Conservation (phyloP, 2,329 filamentous ascomycete genomes). For the Zymoseptoria passerinii region DNA sequence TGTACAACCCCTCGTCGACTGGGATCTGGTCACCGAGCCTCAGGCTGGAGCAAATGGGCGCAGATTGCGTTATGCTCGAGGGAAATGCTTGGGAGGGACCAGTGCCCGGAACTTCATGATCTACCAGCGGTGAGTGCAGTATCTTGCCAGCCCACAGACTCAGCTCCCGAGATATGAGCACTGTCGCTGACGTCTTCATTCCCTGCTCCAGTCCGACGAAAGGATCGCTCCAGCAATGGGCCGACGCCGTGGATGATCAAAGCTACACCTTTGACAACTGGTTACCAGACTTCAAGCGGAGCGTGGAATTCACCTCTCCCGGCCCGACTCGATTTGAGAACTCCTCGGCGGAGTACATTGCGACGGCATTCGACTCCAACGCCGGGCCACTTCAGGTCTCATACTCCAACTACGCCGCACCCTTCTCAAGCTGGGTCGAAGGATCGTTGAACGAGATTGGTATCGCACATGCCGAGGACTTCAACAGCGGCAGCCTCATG, state of each 20-base stretch:
- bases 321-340: constrained; percentile 8
- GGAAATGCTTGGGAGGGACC: constrained; percentile 25
- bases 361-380: constrained; percentile 7
- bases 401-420: constrained; percentile 17
- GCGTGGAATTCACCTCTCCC: constrained; percentile 15
- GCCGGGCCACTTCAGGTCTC: constrained; percentile 30
- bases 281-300: constrained; percentile 22
- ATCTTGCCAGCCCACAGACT: not conserved
- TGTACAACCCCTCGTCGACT: constrained; percentile 7
- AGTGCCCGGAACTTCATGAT: constrained; percentile 22
- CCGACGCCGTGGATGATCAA: constrained; percentile 29
- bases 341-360: constrained; percentile 7
- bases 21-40: constrained; percentile 22
- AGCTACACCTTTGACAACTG: constrained; percentile 25
- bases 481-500: constrained; percentile 12
- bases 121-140: constrained; percentile 7
- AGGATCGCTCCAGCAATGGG: constrained; percentile 16
- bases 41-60: constrained; percentile 13
- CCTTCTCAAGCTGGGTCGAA: constrained; percentile 10
- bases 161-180: not conserved
- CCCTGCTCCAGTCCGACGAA: not conserved
- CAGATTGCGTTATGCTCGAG: constrained; percentile 22
- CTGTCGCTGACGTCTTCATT: not conserved
- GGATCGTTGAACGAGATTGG: constrained; percentile 9
- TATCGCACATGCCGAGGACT: constrained; percentile 7